Evolutionary conservation across 1,284 basidiomycete species (phyloP), one percentile per base, ranked within the genome.

Genomic region (Xanthoconium separans): DNA sequence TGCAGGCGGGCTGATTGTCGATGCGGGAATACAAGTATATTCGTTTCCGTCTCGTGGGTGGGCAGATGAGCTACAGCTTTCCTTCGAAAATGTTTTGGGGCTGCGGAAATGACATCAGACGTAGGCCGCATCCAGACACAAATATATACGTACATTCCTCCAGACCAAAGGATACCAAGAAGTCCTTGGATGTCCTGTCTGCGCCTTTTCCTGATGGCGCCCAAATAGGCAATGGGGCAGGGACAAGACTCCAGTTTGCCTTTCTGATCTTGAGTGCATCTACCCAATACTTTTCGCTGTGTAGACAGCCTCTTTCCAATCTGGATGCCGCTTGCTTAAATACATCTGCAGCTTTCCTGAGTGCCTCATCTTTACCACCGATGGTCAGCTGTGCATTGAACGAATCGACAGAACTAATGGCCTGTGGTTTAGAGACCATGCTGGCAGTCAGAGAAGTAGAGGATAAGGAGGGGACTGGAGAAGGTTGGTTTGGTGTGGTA

Each of bases 141-240:
- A 37, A 40, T 39, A n/a, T 12, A 69, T 18, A 59, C 83, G 40
- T 58, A 91, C 90, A 87, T 74, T 89, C 85, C 71, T 91, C 89
- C 6, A 92, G 70, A 11, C 88, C 87, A 61, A 84, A 91, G 2
- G 86, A 85, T 51, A 92, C 77, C 37, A 89, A 70, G 62, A 92
- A 90, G 62, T 92, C 90, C 59, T 84, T 89, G 0, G 86, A 81
- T 2, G 89, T 85, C 69, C 81, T 85, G 63, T 91, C 89, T 13
- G 85, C 80, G 31, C 86, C 85, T 68, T 87, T 88, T 11, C 86
- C 88, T 0, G 76, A 83, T 1, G 82, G 73, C 27, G 84, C 78
- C 37, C 87, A 87, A 44, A 75, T 73, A 6, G 88, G 89, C 40
- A 90, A 75, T 36, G 89, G 88, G 3, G 89, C 87, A 31, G 89